These are phyloP conservation scores for Sinapis alba DNA, from an alignment of 441 rosid species.

Conservation along the genomic window DNA sequence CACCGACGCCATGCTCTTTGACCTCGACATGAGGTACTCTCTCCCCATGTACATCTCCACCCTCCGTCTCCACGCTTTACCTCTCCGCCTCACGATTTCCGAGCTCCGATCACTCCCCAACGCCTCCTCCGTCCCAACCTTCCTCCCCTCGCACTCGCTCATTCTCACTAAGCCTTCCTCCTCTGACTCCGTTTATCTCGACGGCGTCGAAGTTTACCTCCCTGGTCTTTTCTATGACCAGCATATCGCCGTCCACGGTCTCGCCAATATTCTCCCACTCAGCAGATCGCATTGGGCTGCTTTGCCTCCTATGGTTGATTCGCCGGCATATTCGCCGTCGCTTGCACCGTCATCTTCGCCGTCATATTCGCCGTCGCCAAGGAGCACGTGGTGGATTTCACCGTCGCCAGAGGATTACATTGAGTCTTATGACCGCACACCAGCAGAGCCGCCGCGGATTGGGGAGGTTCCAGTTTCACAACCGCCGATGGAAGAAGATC, in stretches of 20 bases:
- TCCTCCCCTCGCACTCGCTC: slow-evolving; percentile 36
- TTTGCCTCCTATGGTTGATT: slow-evolving; percentile 6
- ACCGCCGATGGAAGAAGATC: not conserved
- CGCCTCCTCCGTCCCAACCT: slow-evolving; percentile 36
- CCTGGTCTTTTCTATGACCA: slow-evolving; percentile 40
- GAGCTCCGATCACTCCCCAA: slow-evolving; percentile 35
- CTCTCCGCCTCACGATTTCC: slow-evolving; percentile 37
- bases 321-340: slow-evolving; percentile 7
- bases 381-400: not conserved
- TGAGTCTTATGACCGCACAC: not conserved
- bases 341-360: not conserved
- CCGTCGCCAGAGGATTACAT: not conserved
- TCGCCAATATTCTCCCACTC: slow-evolving; percentile 27
- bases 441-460: slow-evolving; percentile 4
- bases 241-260: slow-evolving; percentile 46
- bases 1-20: slow-evolving; percentile 41
- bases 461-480: slow-evolving; percentile 11
- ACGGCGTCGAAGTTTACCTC: slow-evolving; percentile 27
- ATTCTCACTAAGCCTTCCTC: slow-evolving; percentile 20
- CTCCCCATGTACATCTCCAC: slow-evolving; percentile 42
- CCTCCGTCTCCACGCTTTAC: slow-evolving; percentile 45
- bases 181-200: slow-evolving; percentile 9
- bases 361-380: not conserved
- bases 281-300: not conserved
- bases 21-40: slow-evolving; percentile 43